phyloP scores from a whole-genome alignment of 305 asterid species.

The Ajuga reptans region DNA sequence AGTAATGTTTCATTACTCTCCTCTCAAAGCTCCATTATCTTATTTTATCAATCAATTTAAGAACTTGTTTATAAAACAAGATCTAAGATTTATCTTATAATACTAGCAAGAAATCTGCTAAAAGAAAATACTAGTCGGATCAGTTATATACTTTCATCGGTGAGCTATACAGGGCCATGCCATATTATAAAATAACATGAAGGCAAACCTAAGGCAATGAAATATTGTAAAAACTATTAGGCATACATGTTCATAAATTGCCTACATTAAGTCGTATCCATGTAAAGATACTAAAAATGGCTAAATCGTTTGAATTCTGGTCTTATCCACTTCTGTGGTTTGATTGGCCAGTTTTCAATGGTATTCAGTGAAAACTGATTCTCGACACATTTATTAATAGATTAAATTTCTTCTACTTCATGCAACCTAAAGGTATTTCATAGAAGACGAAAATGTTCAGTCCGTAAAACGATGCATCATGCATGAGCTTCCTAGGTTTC shows the following conservation, averaged over 20 bases:
- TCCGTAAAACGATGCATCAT: too few relatives aligned
- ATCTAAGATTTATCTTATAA: too few relatives aligned
- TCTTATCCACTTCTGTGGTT: constrained; percentile 8
- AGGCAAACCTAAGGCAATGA: neutral
- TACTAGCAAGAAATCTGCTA: neutral
- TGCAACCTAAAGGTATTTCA: too few relatives aligned
- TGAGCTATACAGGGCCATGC: neutral
- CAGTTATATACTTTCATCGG: neutral
- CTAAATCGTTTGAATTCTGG: neutral
- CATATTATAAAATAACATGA: neutral
- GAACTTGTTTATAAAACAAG: too few relatives aligned
- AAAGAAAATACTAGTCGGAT: neutral
- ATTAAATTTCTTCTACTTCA: too few relatives aligned
- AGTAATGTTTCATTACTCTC: neutral
- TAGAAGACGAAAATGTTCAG: too few relatives aligned
- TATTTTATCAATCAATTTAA: neutral
- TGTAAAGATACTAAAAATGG: neutral
- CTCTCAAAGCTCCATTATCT: neutral
- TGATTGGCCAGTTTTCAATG: neutral
- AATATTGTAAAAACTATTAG: neutral
- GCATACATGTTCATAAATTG: neutral
- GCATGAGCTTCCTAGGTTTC: too few relatives aligned
- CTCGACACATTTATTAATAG: neutral
- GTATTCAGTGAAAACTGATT: neutral
- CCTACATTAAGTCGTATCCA: neutral